These are phyloP conservation scores for Nepenthes gracilis DNA, from an alignment of 148 eudicot species.

Conservation along the genomic window DNA sequence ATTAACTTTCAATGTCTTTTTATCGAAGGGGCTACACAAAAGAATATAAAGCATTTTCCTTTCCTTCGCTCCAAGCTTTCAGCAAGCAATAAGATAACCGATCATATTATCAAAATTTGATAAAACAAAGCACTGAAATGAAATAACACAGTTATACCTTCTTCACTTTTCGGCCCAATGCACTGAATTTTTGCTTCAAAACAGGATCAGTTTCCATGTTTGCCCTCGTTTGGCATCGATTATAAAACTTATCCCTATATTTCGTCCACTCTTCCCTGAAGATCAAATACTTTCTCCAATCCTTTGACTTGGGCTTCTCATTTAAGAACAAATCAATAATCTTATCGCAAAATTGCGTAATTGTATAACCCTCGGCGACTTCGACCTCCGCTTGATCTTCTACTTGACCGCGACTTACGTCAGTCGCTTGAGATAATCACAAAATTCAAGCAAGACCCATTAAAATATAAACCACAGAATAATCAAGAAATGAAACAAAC, in stretches of 20 bases:
- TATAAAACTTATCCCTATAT: slow-evolving; percentile 62
- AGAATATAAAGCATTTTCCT: too few relatives aligned
- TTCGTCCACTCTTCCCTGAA: slow-evolving; percentile 91
- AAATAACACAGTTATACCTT: slow-evolving; percentile 32
- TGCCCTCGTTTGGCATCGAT: slow-evolving; percentile 52
- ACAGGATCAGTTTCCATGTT: slow-evolving; percentile 43
- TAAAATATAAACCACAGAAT: neutral
- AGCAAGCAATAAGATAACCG: too few relatives aligned
- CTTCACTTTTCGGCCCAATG: slow-evolving; percentile 53
- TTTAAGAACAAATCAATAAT: slow-evolving; percentile 75
- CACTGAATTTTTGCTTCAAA: slow-evolving; percentile 41
- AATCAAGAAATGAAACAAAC: neutral
- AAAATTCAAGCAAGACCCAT: neutral
- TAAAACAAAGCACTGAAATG: neutral
- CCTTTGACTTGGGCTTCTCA: slow-evolving; percentile 81
- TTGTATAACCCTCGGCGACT: slow-evolving; percentile 70
- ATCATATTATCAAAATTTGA: neutral
- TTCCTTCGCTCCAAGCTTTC: too few relatives aligned
- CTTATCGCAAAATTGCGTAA: slow-evolving; percentile 81
- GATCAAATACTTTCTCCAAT: slow-evolving; percentile 76
- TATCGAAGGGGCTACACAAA: too few relatives aligned
- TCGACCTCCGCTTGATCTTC: slow-evolving; percentile 50
- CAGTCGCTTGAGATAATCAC: slow-evolving; percentile 11
- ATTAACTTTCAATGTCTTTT: too few relatives aligned
- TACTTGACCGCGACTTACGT: slow-evolving; percentile 16